Evolutionary conservation across 2,329 filamentous ascomycete genomes (phyloP).

Genomic region (Plectosphaerella plurivora): DNA sequence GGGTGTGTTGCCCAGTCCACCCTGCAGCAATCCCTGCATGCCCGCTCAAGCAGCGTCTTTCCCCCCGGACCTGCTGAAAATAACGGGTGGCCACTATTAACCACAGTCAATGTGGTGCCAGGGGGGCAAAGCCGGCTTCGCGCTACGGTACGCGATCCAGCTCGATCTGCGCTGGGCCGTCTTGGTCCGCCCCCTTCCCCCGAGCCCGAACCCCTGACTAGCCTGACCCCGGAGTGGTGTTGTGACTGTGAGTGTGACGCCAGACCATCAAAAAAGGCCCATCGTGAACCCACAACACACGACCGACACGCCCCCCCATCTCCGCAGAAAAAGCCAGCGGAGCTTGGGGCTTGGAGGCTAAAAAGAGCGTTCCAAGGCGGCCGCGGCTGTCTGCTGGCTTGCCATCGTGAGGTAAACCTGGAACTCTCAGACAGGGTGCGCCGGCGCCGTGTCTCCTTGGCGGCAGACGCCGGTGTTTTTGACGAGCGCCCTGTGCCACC

Average conservation of each 20-base stretch:
- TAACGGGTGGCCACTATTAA: too few species aligned
- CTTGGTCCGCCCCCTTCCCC: neutral
- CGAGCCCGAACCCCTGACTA: neutral
- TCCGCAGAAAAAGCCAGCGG: too few species aligned
- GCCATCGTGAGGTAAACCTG: neutral
- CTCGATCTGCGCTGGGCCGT: too few species aligned
- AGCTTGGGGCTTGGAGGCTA: slow-evolving; percentile 1
- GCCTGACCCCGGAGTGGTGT: too few species aligned
- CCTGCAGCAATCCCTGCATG: too few species aligned
- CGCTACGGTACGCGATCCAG: too few species aligned
- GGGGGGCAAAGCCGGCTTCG: too few species aligned
- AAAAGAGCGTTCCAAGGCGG: neutral
- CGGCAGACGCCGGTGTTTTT: slow-evolving; percentile 3
- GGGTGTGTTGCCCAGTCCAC: too few species aligned
- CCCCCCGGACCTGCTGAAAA: too few species aligned
- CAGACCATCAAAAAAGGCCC: too few species aligned
- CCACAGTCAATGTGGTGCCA: too few species aligned
- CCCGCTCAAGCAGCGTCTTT: neutral
- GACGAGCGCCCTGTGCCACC: slow-evolving; percentile 2
- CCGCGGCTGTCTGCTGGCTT: too few species aligned
- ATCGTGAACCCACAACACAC: neutral
- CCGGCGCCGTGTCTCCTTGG: neutral
- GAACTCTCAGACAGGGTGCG: slow-evolving; percentile 1
- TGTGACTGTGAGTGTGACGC: neutral
- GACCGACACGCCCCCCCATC: neutral